Conservation (phyloP, 306 rosid species). For the Lablab purpureus region DNA sequence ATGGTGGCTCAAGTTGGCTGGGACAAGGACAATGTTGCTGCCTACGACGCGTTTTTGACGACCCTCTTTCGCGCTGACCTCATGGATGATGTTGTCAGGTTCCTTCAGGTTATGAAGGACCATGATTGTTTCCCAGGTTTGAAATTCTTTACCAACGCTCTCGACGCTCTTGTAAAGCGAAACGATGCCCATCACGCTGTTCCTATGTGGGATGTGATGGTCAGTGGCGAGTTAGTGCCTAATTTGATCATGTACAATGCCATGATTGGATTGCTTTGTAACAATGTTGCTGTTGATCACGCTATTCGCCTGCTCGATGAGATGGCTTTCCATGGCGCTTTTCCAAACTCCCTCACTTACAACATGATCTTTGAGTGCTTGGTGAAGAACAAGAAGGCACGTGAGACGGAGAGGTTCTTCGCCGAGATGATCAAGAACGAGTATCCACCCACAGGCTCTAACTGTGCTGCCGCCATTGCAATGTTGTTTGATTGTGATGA, state of each 20-base stretch:
- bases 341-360: conserved; percentile 69
- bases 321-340: conserved; percentile 69
- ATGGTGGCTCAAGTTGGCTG: conserved; percentile 67
- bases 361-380: conserved; percentile 75
- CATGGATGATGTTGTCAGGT: conserved; percentile 55
- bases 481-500: conserved; percentile 71
- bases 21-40: conserved; percentile 53
- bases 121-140: conserved; percentile 71
- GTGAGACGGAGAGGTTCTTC: conserved; percentile 57
- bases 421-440: conserved; percentile 81
- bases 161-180: conserved; percentile 61
- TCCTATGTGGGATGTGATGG: conserved; percentile 68
- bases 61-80: conserved; percentile 53
- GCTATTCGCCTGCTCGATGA: conserved; percentile 64
- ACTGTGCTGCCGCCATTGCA: conserved; percentile 61
- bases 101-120: conserved; percentile 59
- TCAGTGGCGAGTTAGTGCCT: conserved; percentile 56
- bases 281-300: conserved; percentile 51
- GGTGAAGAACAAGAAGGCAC: conserved; percentile 63
- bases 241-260: conserved; percentile 72
- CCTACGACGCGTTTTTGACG: conserved; percentile 66
- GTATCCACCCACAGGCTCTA: conserved; percentile 57
- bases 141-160: conserved; percentile 64
- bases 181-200: conserved; percentile 56
- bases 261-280: conserved; percentile 67